Base-by-base conservation (phyloP, 2,329 filamentous ascomycete genomes). In the Epichloe gansuensis region DNA sequence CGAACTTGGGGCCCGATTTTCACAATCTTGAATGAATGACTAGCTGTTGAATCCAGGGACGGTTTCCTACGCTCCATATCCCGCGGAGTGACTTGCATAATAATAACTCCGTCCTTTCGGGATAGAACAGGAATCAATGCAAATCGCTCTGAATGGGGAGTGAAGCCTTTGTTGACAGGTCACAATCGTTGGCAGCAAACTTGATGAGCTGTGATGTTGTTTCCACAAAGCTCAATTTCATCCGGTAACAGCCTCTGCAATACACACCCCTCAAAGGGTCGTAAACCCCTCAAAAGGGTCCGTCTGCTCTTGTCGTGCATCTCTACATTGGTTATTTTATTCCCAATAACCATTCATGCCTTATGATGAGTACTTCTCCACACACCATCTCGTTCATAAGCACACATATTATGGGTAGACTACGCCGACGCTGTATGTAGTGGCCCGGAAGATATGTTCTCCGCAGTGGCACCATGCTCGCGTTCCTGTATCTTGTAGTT, bases 391-490 rank as follows among this genome's bases (percentile, higher is more conserved):
- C 39, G 39, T 50, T 21, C 13, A 44, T n/a, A 21, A 25, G 5
- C 21, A 23, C 37, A 34, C 37, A 48, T 9, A 15, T 31, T 13
- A 28, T 21, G 17, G 17, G 15, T 23, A 47, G 25, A n/a, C 37
- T n/a, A 34, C 3, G n/a, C 41, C 28, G 25, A 43, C 31, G 28
- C 12, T 8, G 21, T 46, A 9, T 34, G 25, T 25, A n/a, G 37
- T 46, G 23, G 17, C 37, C 23, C 17, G 12, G 11, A 21, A 44
- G 12, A 54, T 31, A 25, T 48, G 23, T 31, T 37, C 45, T 49
- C 31, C 44, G 23, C 46, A 49, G 46, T 52, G 46, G 50, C 46
- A 21, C 46, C 53, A 38, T 52, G 38, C 41, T 42, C 9, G 35
- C 39, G 8, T 54, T 41, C 41, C 41, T 46, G 21, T 46, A 21